A percentile compares a stretch with the other conserved stretches of the same genome.
Evolutionary conservation across 352 stramenopile species (phyloP).

Genomic region (Pythium plurisporium): DNA sequence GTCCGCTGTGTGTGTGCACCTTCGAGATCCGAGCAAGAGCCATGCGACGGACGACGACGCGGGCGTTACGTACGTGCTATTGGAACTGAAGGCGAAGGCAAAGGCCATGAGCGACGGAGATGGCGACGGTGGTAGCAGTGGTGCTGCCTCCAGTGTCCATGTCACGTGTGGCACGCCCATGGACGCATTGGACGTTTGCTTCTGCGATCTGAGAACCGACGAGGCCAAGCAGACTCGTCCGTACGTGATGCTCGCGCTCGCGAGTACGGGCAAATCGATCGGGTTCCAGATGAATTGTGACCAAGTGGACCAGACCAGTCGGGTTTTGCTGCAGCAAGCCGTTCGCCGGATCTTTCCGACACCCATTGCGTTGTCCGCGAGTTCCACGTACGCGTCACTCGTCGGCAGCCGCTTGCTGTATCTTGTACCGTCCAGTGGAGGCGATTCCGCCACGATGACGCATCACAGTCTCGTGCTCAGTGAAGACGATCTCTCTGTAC

Average conservation of each 20-base stretch:
- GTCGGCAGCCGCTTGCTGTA: slow-evolving; percentile 48
- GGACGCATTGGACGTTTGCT: slow-evolving; percentile 59
- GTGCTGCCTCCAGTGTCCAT: background rate
- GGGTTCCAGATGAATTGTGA: slow-evolving; percentile 39
- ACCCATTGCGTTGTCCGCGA: slow-evolving; percentile 31
- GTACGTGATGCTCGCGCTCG: slow-evolving; percentile 52
- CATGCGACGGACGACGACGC: slow-evolving; percentile 3
- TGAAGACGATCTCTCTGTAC: slow-evolving; percentile 42
- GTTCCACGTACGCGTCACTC: slow-evolving; percentile 24
- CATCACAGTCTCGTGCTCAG: slow-evolving; percentile 41
- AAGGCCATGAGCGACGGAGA: background rate
- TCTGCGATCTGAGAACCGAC: slow-evolving; percentile 26
- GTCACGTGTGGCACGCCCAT: slow-evolving; percentile 35
- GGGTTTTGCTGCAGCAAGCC: slow-evolving; percentile 34
- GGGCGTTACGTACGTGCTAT: slow-evolving; percentile 38
- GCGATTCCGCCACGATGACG: background rate
- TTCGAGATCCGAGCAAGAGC: slow-evolving; percentile 26
- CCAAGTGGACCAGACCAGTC: slow-evolving; percentile 25
- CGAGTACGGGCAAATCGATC: slow-evolving; percentile 44
- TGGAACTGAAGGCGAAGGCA: slow-evolving; percentile 31
- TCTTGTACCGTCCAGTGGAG: slow-evolving; percentile 7
- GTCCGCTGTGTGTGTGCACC: slow-evolving; percentile 46
- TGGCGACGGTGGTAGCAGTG: slow-evolving; percentile 10
- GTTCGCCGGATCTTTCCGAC: slow-evolving; percentile 53
- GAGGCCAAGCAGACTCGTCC: slow-evolving; percentile 13